phyloP scores from a whole-genome alignment of 208 protist species.

The Acanthamoeba royreba region DNA sequence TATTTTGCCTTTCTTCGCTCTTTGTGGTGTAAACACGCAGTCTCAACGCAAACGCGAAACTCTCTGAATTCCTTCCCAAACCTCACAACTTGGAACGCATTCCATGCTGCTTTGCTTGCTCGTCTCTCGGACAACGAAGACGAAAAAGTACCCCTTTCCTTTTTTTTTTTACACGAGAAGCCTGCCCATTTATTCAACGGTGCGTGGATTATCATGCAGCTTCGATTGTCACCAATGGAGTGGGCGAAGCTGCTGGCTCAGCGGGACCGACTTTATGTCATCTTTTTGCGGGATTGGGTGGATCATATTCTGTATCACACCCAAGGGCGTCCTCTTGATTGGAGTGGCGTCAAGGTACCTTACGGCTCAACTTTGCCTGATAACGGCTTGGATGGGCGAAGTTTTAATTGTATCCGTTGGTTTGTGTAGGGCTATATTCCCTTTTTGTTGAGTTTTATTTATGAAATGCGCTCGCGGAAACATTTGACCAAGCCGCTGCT shows the following conservation, averaged over 20 bases:
- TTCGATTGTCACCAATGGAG: neutral
- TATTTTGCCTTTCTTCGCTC: too few relatives aligned
- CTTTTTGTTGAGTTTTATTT: constrained; percentile 29
- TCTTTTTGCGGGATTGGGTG: constrained; percentile 14
- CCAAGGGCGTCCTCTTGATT: neutral
- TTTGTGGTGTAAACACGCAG: too few relatives aligned
- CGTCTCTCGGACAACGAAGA: constrained; percentile 6
- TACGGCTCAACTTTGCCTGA: too few relatives aligned
- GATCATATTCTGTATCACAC: constrained; percentile 6
- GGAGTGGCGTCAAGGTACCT: neutral
- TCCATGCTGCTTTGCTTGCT: neutral
- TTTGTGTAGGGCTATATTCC: constrained; percentile 48
- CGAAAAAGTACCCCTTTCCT: neutral
- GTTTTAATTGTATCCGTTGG: too few relatives aligned
- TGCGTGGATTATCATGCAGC: neutral
- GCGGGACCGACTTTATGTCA: neutral
- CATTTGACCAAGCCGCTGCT: constrained; percentile 27
- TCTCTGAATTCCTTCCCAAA: neutral
- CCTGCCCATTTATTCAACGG: neutral
- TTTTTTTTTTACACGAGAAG: neutral
- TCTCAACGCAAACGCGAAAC: neutral
- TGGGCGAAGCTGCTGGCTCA: neutral
- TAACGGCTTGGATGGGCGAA: too few relatives aligned
- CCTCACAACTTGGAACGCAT: neutral
- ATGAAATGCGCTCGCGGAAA: constrained; percentile 1